A percentile compares a stretch with the other conserved stretches of the same genome.
These are phyloP conservation scores for Phytopythium sindhum DNA, from an alignment of 352 stramenopile species.

Conservation along the genomic window DNA sequence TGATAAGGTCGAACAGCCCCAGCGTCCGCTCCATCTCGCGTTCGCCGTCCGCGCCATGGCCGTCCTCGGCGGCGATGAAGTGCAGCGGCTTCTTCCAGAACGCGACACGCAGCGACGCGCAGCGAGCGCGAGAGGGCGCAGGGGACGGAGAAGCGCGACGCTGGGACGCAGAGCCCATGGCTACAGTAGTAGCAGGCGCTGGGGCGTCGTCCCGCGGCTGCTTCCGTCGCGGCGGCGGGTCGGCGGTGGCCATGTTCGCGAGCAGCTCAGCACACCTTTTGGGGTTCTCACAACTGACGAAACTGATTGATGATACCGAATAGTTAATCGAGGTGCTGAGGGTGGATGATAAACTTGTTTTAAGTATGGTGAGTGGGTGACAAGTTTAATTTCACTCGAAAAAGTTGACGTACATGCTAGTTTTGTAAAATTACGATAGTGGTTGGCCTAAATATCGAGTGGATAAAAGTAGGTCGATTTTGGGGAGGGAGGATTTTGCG, in stretches of 20 bases:
- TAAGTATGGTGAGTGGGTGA: too few species aligned
- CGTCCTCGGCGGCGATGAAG: slow-evolving; percentile 20
- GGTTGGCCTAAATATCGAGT: too few species aligned
- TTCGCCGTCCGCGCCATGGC: slow-evolving; percentile 6
- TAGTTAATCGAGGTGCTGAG: too few species aligned
- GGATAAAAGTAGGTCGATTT: too few species aligned
- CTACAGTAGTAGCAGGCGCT: not conserved
- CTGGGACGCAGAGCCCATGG: not conserved
- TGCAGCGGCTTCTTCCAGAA: slow-evolving; percentile 77
- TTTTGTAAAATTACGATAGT: too few species aligned
- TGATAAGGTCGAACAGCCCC: slow-evolving; percentile 90
- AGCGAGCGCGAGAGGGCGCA: not conserved
- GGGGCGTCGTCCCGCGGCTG: not conserved
- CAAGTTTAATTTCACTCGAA: too few species aligned
- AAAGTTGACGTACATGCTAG: too few species aligned
- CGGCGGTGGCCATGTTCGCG: not conserved
- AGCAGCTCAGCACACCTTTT: not conserved
- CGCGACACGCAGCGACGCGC: slow-evolving; percentile 32
- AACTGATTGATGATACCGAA: not conserved
- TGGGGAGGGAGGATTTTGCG: too few species aligned
- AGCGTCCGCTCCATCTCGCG: slow-evolving; percentile 62
- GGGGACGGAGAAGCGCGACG: not conserved
- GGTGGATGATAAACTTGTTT: too few species aligned
- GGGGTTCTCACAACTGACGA: not conserved
- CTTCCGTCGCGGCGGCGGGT: not conserved